These are phyloP conservation scores for Tolypocladium pustulatum DNA, from an alignment of 2,329 filamentous ascomycete species.

Conservation along the genomic window DNA sequence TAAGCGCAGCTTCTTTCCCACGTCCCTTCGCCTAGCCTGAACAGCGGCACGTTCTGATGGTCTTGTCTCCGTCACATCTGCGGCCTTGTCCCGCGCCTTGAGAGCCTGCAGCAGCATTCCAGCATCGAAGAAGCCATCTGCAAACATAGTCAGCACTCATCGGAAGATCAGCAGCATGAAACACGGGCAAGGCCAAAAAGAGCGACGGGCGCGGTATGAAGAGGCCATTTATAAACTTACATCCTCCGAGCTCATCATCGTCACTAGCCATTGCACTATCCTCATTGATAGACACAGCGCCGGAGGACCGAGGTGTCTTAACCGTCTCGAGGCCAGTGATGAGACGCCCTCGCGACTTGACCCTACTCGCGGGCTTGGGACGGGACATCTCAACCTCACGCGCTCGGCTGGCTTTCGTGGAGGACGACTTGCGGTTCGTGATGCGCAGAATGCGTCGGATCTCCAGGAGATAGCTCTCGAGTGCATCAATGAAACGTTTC, in stretches of 20 bases:
- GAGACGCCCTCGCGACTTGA: conserved; percentile 64
- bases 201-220: too few relatives aligned
- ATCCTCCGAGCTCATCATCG: conserved; percentile 84
- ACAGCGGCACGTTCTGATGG: conserved; percentile 49
- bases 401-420: conserved; percentile 36
- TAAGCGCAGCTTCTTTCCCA: conserved; percentile 60
- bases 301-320: conserved; percentile 29
- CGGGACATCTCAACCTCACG: conserved; percentile 37
- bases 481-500: conserved; percentile 73
- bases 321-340: conserved; percentile 49
- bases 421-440: conserved; percentile 38
- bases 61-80: conserved; percentile 40
- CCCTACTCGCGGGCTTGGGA: conserved; percentile 30
- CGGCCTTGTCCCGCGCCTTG: conserved; percentile 54
- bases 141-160: conserved; percentile 14
- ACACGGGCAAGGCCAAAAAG: neutral
- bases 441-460: conserved; percentile 75
- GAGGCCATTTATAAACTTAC: conserved; percentile 45
- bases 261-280: conserved; percentile 67
- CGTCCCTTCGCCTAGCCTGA: conserved; percentile 50
- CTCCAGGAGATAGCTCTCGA: conserved; percentile 86
- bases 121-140: conserved; percentile 95
- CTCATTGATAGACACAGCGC: conserved; percentile 50
- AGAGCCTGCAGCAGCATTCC: conserved; percentile 88
- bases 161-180: neutral